Conservation (phyloP, 106 monocot genomes). For the Agapanthus africanus region DNA sequence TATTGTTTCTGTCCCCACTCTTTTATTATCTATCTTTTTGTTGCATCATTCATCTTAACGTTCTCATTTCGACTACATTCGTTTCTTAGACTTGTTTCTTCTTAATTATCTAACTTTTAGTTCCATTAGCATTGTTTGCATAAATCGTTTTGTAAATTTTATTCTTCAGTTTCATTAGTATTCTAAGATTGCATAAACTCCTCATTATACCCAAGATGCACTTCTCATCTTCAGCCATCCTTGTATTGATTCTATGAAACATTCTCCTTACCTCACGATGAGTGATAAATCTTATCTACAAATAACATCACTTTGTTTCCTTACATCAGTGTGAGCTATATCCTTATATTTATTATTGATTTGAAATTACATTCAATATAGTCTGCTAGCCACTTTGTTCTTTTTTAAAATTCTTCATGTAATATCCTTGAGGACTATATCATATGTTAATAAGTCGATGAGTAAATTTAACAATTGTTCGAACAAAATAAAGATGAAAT, state of each 20-base stretch:
- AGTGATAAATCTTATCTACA: no score
- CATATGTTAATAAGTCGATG: neutral
- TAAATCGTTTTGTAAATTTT: neutral
- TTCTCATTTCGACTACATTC: no score
- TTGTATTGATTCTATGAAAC: no score
- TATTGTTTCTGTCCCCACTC: no score
- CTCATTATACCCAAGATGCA: neutral
- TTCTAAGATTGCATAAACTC: neutral
- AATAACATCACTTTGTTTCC: no score
- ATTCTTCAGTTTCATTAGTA: neutral
- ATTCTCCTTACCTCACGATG: no score
- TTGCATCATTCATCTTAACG: neutral
- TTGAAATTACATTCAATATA: neutral
- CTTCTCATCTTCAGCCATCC: neutral
- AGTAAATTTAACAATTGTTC: neutral
- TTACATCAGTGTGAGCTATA: neutral
- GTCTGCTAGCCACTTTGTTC: neutral
- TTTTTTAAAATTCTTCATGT: neutral
- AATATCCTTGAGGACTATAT: no score
- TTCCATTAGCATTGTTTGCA: neutral
- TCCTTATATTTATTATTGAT: neutral
- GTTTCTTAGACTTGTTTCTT: neutral
- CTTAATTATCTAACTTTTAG: neutral
- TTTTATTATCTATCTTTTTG: neutral
- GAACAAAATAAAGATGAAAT: slow-evolving; percentile 1